Evolutionary conservation across 306 rosid genomes (phyloP).

Genomic region (Carpinus fangiana): DNA sequence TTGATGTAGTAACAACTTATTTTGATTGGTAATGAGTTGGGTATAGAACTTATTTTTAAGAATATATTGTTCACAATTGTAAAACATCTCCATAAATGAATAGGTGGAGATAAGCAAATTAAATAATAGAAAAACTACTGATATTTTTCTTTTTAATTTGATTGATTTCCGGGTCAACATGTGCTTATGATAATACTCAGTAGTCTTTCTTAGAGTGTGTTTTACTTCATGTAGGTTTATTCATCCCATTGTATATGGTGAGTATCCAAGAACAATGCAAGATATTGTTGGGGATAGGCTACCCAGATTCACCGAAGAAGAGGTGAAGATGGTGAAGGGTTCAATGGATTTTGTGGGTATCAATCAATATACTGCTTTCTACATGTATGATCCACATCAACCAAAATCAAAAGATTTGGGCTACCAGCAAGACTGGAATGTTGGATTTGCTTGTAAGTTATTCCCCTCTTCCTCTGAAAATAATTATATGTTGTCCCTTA

Average conservation of each 20-base stretch:
- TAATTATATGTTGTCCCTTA: background rate
- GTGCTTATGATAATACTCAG: too few relatives aligned
- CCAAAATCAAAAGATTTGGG: slow-evolving; percentile 54
- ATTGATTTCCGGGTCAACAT: too few relatives aligned
- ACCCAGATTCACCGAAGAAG: slow-evolving; percentile 77
- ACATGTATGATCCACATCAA: slow-evolving; percentile 58
- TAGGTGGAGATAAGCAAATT: too few relatives aligned
- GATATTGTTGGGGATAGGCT: slow-evolving; percentile 73
- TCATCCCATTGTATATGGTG: slow-evolving; percentile 88
- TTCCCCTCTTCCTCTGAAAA: slow-evolving; percentile 11
- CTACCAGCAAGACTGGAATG: slow-evolving; percentile 88
- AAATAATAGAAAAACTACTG: too few relatives aligned
- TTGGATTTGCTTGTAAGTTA: slow-evolving; percentile 76
- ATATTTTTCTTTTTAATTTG: too few relatives aligned
- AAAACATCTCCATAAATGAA: too few relatives aligned
- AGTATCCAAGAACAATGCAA: slow-evolving; percentile 90
- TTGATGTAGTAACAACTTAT: background rate
- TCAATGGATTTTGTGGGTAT: slow-evolving; percentile 79
- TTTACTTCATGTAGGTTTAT: slow-evolving; percentile 60
- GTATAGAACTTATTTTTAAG: background rate
- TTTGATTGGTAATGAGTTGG: background rate
- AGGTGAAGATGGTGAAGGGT: slow-evolving; percentile 81
- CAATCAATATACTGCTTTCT: slow-evolving; percentile 80
- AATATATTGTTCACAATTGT: too few relatives aligned
- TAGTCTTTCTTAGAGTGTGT: background rate